These are phyloP conservation scores for Fusarium miscanthi DNA, from an alignment of 2,329 filamentous ascomycete genomes.

Conservation along the genomic window DNA sequence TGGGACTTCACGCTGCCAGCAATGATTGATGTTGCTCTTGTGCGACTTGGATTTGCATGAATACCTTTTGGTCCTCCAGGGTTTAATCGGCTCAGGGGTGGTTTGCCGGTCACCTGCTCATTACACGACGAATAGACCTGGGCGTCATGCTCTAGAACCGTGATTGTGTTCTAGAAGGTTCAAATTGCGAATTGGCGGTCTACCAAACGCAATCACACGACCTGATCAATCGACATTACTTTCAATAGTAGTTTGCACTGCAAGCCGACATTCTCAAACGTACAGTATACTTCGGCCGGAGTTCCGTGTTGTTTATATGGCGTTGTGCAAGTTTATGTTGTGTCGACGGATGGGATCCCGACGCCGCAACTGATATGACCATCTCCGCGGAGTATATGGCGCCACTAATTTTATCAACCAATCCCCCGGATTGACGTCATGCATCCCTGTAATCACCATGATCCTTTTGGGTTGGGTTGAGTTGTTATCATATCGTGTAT, in stretches of 20 bases:
- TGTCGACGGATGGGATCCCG: constrained; percentile 28
- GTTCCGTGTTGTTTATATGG: constrained; percentile 8
- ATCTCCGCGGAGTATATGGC: constrained; percentile 35
- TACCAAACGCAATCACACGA: constrained; percentile 15
- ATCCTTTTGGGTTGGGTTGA: constrained; percentile 10
- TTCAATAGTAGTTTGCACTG: not conserved
- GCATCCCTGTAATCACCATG: constrained; percentile 20
- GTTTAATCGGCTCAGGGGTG: constrained; percentile 1
- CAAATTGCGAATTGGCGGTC: constrained; percentile 25
- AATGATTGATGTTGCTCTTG: not conserved
- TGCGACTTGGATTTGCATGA: constrained; percentile 4
- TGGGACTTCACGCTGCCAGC: not conserved
- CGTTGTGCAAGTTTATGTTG: constrained; percentile 13
- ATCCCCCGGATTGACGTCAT: constrained; percentile 35
- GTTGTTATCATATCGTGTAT: constrained; percentile 7
- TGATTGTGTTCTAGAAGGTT: constrained; percentile 33
- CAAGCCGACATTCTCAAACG: not conserved
- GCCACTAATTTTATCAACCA: constrained; percentile 26
- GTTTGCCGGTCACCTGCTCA: constrained; percentile 18
- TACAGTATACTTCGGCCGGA: not conserved
- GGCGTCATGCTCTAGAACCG: constrained; percentile 25
- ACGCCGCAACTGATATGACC: constrained; percentile 19
- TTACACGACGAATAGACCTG: not conserved
- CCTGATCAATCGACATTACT: not conserved
- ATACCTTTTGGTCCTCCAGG: constrained; percentile 6